These are phyloP conservation scores for Candida ortonii DNA, from an alignment of 805 yeast genomes.

Conservation along the genomic window DNA sequence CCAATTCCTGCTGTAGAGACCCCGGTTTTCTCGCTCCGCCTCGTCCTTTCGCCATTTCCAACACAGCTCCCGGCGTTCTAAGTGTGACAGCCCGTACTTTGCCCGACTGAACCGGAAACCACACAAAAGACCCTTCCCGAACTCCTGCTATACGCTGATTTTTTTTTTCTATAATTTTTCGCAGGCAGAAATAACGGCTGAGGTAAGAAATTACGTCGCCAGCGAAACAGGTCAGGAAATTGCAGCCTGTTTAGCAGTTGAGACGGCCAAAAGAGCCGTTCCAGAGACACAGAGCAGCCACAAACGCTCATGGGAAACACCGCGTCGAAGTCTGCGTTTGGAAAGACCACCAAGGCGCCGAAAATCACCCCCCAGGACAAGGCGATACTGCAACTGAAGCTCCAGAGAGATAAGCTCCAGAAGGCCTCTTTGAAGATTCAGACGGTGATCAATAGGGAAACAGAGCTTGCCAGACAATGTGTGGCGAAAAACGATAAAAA, in stretches of 20 bases:
- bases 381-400: conserved; percentile 81
- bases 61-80: not conserved
- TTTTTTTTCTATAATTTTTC: too few species aligned
- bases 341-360: conserved; percentile 42
- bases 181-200: too few species aligned
- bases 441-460: conserved; percentile 59
- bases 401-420: conserved; percentile 81
- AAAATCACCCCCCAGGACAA: conserved; percentile 80
- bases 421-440: conserved; percentile 65
- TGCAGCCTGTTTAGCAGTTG: too few species aligned
- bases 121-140: too few species aligned
- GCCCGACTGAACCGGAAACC: too few species aligned
- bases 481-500: conserved; percentile 50
- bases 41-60: conserved; percentile 21
- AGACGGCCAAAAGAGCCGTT: too few species aligned
- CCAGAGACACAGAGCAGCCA: too few species aligned
- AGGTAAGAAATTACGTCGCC: too few species aligned
- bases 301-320: conserved; percentile 38
- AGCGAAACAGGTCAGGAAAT: too few species aligned
- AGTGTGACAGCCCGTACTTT: too few species aligned
- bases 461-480: conserved; percentile 54
- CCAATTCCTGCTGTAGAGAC: conserved; percentile 39
- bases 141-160: too few species aligned
- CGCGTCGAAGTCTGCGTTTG: conserved; percentile 19
- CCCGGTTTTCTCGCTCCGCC: conserved; percentile 15